phyloP scores from a whole-genome alignment of 2,329 filamentous ascomycete species.

The Dactylellina sp. region DNA sequence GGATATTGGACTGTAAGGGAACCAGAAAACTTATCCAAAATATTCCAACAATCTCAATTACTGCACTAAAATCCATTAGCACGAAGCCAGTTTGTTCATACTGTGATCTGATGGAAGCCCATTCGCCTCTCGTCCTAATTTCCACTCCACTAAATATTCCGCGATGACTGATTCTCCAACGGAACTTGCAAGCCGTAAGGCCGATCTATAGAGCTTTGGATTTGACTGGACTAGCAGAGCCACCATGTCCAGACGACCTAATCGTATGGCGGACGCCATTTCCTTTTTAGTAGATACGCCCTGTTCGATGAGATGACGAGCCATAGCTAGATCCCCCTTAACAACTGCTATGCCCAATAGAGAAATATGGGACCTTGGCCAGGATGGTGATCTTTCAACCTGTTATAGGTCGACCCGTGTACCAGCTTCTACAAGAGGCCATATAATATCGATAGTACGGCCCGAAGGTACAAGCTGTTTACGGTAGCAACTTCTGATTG shows the following conservation, averaged over 20 bases:
- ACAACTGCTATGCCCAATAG: conserved; percentile 20
- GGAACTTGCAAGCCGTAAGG: not conserved
- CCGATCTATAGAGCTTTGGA: not conserved
- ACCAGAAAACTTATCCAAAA: too few species aligned
- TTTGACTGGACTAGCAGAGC: conserved; percentile 31
- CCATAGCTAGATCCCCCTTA: conserved; percentile 17
- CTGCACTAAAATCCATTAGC: not conserved
- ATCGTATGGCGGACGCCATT: conserved; percentile 6
- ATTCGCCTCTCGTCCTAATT: not conserved
- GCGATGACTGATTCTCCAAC: conserved; percentile 1
- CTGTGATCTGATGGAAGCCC: conserved; percentile 15
- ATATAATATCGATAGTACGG: too few species aligned
- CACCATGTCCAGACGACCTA: conserved; percentile 38
- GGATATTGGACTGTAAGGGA: too few species aligned
- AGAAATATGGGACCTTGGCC: conserved; percentile 3
- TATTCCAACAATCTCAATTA: too few species aligned
- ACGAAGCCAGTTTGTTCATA: not conserved
- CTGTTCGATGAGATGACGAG: conserved; percentile 25
- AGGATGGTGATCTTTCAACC: too few species aligned
- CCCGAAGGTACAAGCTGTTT: too few species aligned
- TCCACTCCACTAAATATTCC: conserved; percentile 13
- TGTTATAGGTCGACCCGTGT: conserved; percentile 12
- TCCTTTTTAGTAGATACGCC: conserved; percentile 2
- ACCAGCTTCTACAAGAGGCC: conserved; percentile 17
- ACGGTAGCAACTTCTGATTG: too few species aligned